Conservation (phyloP, 1,139 yeast genomes). For the Lizanozyma gosingica region DNA sequence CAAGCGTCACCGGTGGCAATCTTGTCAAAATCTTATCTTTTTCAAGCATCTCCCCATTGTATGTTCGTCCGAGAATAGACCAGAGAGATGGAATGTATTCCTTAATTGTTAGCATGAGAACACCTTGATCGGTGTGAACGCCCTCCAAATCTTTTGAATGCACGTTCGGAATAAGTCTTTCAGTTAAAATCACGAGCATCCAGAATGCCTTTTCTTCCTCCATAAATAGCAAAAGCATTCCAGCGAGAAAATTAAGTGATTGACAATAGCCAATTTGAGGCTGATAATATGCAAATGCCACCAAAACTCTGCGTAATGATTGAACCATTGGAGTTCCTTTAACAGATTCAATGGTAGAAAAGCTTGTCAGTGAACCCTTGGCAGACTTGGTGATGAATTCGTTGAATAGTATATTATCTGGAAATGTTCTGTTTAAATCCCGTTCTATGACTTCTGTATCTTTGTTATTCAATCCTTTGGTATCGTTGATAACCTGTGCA, state of each 20-base stretch:
- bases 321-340: slow-evolving; percentile 58
- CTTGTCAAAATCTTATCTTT: slow-evolving; percentile 60
- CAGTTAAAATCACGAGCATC: slow-evolving; percentile 90
- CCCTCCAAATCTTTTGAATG: slow-evolving; percentile 90
- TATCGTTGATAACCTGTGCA: slow-evolving; percentile 52
- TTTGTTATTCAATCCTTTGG: slow-evolving; percentile 43
- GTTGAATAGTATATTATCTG: slow-evolving; percentile 77
- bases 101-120: slow-evolving; percentile 73
- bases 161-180: slow-evolving; percentile 79
- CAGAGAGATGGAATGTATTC: slow-evolving; percentile 82
- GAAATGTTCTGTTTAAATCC: slow-evolving; percentile 87
- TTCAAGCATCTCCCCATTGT: slow-evolving; percentile 35
- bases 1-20: slow-evolving; percentile 83
- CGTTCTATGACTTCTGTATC: slow-evolving; percentile 91
- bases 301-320: slow-evolving; percentile 69
- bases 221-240: slow-evolving; percentile 70
- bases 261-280: slow-evolving; percentile 96
- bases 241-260: slow-evolving; percentile 85
- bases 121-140: slow-evolving; percentile 93
- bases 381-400: slow-evolving; percentile 4
- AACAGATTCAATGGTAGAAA: slow-evolving; percentile 5
- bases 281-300: slow-evolving; percentile 77
- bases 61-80: slow-evolving; percentile 35
- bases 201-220: slow-evolving; percentile 87
- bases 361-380: slow-evolving; percentile 1